A percentile compares a stretch with the other conserved stretches of the same genome.
These are phyloP conservation scores for Scalesia atractyloides DNA, from an alignment of 129 eudicot species.

Conservation along the genomic window DNA sequence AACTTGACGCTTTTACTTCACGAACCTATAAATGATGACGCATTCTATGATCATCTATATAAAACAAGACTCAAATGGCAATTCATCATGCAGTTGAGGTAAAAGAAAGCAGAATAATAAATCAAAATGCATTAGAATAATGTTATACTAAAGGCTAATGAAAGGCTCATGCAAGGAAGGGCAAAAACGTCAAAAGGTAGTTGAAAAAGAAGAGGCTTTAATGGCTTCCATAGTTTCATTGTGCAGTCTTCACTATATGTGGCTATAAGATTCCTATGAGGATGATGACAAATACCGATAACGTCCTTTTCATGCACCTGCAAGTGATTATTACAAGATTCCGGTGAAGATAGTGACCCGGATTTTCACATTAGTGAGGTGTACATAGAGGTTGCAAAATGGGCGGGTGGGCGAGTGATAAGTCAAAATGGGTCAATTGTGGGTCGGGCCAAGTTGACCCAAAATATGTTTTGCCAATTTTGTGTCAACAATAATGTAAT, in stretches of 20 bases:
- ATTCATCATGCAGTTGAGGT: background rate
- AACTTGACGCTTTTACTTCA: background rate
- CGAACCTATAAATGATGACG: background rate
- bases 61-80: background rate
- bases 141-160: background rate
- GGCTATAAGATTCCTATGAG: slow-evolving; percentile 87
- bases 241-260: slow-evolving; percentile 93
- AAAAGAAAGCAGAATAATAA: background rate
- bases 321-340: background rate
- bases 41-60: background rate
- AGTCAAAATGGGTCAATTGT: background rate
- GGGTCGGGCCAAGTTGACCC: background rate
- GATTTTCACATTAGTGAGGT: background rate
- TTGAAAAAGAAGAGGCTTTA: slow-evolving; percentile 31
- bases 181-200: background rate
- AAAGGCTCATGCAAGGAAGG: background rate
- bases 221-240: slow-evolving; percentile 98
- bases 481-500: background rate
- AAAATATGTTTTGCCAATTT: background rate
- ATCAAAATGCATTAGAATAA: background rate
- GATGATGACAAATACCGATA: slow-evolving; percentile 90
- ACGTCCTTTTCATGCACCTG: slow-evolving; percentile 99
- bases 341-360: background rate
- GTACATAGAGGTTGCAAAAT: background rate
- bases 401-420: background rate